Evolutionary conservation across 192 early-diverging fungal genomes (phyloP), one percentile per base, ranked within the genome.

Genomic region (Coemansia sp.): DNA sequence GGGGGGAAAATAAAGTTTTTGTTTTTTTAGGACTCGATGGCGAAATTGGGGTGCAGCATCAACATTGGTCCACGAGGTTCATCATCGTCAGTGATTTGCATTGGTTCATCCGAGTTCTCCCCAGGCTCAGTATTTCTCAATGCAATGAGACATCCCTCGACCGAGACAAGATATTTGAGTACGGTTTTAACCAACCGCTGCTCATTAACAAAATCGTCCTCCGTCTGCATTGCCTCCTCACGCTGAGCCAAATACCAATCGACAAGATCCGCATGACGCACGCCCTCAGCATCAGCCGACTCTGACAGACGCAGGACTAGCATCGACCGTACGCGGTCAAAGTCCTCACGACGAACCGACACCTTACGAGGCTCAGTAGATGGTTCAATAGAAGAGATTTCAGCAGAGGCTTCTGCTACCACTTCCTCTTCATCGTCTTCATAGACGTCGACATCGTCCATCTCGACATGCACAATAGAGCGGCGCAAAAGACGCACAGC

Each of bases 391-490:
- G 26, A 26, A 26, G 26, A 26, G 26, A 26, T 26, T 26, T 26
- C 26, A 26, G 26, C 26, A 26, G 26, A 26, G 1, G 26, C 26
- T 26, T 26, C 26, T 2, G 26, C 26, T 26, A 2, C 26, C 26
- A 26, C 26, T 26, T 26, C 26, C 26, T 26, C 26, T 26, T 26
- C 26, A 26, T 26, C 26, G 26, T 74, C 84, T 1, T 91, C 88
- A 8, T 82, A 80, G 30, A 93, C 75, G 7, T 89, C 89, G 37
- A 94, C 73, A 67, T 91, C 88, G 58, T 92, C 92, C 84, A 90
- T 88, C 69, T 92, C 89, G 6, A 95, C 87, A 4, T 88, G 89
- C 57, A 98, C 91, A 59, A 98, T 98, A 2, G 96, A 98, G 42
- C 92, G 91, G 38, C 90, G 87, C 49, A 98, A 73, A 23, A 98